Base-by-base conservation (phyloP, 2,329 filamentous ascomycete species). In the Botryotinia globosa region DNA sequence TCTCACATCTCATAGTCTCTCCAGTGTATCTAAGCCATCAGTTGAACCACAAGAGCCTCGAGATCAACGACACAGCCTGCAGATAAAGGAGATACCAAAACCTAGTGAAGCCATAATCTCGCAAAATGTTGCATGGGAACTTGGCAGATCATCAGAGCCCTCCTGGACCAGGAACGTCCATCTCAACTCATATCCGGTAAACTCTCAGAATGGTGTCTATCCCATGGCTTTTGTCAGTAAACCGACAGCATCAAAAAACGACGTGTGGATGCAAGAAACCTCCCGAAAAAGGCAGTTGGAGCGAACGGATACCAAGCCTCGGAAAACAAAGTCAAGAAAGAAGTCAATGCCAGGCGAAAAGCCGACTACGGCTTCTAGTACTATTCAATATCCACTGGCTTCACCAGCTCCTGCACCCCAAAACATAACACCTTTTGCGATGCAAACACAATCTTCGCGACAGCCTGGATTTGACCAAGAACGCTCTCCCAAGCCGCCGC, bases 181-280 rank as follows among this genome's bases (percentile, higher is more conserved):
- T 18, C 18, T 56, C n/a, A 32, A 56, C 29, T 10, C 65, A 42
- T 20, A 56, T 25, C 37, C 34, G 16, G 22, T 39, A 10, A 67
- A 67, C 9, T 29, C 48, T 29, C 64, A 67, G 10, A 67, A 67
- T 32, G 65, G 65, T 5, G 65, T 67, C 16, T 67, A 67, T 29
- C 65, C 65, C 6, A 42, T 67, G 65, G 48, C 65, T 2, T 67
- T 67, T 32, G 39, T 67, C 10, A 56, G 29, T 20, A 42, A 67
- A 22, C 16, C n/a, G 5, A 42, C 48, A 18, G 34, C 25, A 56
- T 56, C 65, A 56, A 32, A 20, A 6, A 67, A 22, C 1, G 48
- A n/a, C 18, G 6, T 56, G 5, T 67, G 48, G 48, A 56, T 34
- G n/a, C 65, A 56, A n/a, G 48, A 29, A 42, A 22, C 16, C 20